Percentiles rank a stretch among this genome's conserved stretches.
Evolutionary conservation across 2,329 filamentous ascomycete species (phyloP).

Genomic region (Thielaviopsis punctulata): DNA sequence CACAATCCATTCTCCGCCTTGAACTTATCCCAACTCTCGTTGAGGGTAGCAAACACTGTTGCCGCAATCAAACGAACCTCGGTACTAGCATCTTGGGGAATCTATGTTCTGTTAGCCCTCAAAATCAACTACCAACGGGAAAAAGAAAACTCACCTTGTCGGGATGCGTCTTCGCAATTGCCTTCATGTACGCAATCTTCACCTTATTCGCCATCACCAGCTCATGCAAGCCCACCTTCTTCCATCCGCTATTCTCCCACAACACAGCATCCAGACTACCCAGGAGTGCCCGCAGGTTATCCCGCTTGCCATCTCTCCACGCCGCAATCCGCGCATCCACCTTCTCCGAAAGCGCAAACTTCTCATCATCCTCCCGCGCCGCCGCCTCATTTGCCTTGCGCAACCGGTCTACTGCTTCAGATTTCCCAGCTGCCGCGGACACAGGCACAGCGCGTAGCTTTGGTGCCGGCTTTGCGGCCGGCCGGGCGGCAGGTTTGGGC

Average conservation of each 20-base stretch:
- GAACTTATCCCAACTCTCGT: slow-evolving; percentile 60
- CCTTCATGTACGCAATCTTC: slow-evolving; percentile 98
- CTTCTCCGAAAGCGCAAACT: slow-evolving; percentile 70
- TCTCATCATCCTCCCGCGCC: slow-evolving; percentile 78
- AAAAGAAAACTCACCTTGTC: slow-evolving; percentile 60
- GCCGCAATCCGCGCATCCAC: slow-evolving; percentile 63
- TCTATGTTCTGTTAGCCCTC: slow-evolving; percentile 22
- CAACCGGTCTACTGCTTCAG: slow-evolving; percentile 65
- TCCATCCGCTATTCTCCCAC: slow-evolving; percentile 89
- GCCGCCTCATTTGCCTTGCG: slow-evolving; percentile 73
- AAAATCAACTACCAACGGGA: not conserved
- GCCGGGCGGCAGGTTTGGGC: slow-evolving; percentile 26
- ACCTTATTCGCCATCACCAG: slow-evolving; percentile 85
- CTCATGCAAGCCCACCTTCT: slow-evolving; percentile 89
- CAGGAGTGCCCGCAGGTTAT: slow-evolving; percentile 77
- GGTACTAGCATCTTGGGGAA: slow-evolving; percentile 45
- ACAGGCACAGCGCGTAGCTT: slow-evolving; percentile 10
- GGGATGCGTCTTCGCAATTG: slow-evolving; percentile 93
- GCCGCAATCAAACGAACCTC: slow-evolving; percentile 50
- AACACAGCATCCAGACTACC: slow-evolving; percentile 76
- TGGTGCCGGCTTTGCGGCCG: slow-evolving; percentile 15
- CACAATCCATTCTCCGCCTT: slow-evolving; percentile 50
- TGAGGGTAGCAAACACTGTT: slow-evolving; percentile 48
- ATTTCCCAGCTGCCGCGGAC: slow-evolving; percentile 25
- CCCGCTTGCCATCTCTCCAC: slow-evolving; percentile 84